Evolutionary conservation across 2,329 filamentous ascomycete genomes (phyloP).

Genomic region (Polytolypa hystricis): DNA sequence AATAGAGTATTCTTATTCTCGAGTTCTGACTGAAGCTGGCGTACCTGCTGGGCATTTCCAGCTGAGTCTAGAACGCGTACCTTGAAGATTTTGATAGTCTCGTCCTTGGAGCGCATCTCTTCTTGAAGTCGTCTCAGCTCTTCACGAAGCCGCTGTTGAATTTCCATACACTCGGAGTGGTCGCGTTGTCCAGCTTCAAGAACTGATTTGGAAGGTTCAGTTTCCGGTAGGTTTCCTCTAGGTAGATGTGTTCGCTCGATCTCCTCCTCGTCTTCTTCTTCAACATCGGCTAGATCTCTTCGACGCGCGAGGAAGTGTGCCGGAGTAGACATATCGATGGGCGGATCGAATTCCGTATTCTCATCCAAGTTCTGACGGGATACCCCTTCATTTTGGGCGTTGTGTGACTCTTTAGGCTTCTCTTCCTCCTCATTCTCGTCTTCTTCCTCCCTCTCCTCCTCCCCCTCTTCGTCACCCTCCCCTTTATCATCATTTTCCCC

Average conservation of each 20-base stretch:
- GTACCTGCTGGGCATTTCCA: constrained; percentile 28
- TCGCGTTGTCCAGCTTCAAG: constrained; percentile 16
- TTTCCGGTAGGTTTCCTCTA: background rate
- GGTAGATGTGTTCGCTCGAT: constrained; percentile 17
- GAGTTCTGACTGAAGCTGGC: constrained; percentile 28
- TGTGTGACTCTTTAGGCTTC: too few species aligned
- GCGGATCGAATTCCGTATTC: constrained; percentile 32
- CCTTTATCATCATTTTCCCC: constrained; percentile 10
- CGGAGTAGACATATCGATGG: constrained; percentile 34
- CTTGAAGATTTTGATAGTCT: constrained; percentile 23
- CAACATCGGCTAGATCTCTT: constrained; percentile 21
- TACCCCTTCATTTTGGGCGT: constrained; percentile 17
- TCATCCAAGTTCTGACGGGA: constrained; percentile 25
- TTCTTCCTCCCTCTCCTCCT: constrained; percentile 3
- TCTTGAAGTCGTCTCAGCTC: constrained; percentile 24
- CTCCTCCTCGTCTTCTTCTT: constrained; percentile 25
- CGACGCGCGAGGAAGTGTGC: constrained; percentile 27
- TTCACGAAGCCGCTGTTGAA: constrained; percentile 17
- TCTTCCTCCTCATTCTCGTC: constrained; percentile 10
- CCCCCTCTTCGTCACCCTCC: constrained; percentile 8
- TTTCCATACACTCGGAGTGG: constrained; percentile 11
- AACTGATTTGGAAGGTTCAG: background rate
- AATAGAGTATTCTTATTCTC: constrained; percentile 21
- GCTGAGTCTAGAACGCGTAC: constrained; percentile 23
- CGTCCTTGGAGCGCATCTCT: constrained; percentile 23